Evolutionary conservation across 441 rosid genomes (phyloP).

Genomic region (Jatropha multifida): DNA sequence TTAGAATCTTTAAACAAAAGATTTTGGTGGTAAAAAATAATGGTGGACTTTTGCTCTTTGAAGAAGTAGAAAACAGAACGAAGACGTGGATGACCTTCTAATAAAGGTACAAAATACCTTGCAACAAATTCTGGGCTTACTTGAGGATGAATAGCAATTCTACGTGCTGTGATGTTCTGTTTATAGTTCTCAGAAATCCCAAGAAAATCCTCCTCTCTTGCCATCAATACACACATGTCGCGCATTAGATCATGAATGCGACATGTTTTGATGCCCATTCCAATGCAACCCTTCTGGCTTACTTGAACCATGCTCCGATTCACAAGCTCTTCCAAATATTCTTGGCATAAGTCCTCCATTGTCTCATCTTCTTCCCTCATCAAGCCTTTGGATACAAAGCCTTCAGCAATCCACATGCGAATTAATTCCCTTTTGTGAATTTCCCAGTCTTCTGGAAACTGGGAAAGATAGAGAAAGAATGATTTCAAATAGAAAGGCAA

Average conservation of each 20-base stretch:
- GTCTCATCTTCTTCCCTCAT: slow-evolving; percentile 1
- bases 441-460: slow-evolving; percentile 29
- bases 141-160: slow-evolving; percentile 20
- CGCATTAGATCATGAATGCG: slow-evolving; percentile 40
- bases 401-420: slow-evolving; percentile 29
- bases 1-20: background rate
- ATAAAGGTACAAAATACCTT: background rate
- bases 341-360: slow-evolving; percentile 30
- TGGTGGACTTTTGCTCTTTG: background rate
- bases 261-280: slow-evolving; percentile 21
- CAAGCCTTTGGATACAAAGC: slow-evolving; percentile 13
- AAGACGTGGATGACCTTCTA: background rate
- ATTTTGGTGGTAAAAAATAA: no score
- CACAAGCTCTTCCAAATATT: slow-evolving; percentile 29
- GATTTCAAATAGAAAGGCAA: slow-evolving; percentile 27
- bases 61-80: slow-evolving; percentile 9
- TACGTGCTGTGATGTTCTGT: background rate
- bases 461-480: slow-evolving; percentile 37
- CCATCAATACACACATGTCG: slow-evolving; percentile 32
- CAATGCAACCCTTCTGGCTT: slow-evolving; percentile 18
- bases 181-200: background rate
- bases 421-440: background rate
- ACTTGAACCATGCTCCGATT: slow-evolving; percentile 39
- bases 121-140: background rate
- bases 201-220: slow-evolving; percentile 22